These are phyloP conservation scores for Acanthamoeba castellanii DNA, from an alignment of 208 protist species.

Conservation along the genomic window DNA sequence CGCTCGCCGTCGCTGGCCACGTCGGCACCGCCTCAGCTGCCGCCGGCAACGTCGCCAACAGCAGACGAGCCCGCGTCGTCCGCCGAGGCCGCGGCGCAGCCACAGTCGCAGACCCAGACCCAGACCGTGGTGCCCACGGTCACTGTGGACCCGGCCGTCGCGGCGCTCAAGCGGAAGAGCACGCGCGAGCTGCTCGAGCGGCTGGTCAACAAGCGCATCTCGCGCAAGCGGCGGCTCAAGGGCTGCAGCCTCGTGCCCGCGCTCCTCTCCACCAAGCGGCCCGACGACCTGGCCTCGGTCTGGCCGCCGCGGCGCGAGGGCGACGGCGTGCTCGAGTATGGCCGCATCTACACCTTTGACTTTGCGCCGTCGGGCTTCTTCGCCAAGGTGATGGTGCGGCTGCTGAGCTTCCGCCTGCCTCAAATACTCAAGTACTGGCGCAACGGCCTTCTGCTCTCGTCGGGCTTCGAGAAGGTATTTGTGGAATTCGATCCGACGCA, in stretches of 20 bases:
- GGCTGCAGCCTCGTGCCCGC: conserved; percentile 64
- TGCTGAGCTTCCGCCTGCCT: conserved; percentile 43
- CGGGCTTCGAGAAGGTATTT: conserved; percentile 45
- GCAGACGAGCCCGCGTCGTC: not conserved
- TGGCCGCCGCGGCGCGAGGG: conserved; percentile 10
- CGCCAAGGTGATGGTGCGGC: conserved; percentile 51
- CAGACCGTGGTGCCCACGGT: not conserved
- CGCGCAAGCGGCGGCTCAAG: not conserved
- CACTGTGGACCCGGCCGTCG: not conserved
- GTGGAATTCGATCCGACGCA: conserved; percentile 9
- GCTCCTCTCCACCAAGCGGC: conserved; percentile 26
- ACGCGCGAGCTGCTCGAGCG: conserved; percentile 13
- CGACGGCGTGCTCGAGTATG: conserved; percentile 48
- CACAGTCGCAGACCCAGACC: not conserved
- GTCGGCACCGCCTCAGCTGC: not conserved
- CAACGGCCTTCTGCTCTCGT: conserved; percentile 42
- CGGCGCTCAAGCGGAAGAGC: conserved; percentile 34
- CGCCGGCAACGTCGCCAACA: not conserved
- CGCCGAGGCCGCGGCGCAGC: not conserved
- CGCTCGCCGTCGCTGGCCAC: not conserved
- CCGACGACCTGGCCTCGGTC: not conserved
- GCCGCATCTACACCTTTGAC: conserved; percentile 18
- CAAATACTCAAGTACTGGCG: conserved; percentile 51
- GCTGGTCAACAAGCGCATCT: conserved; percentile 3
- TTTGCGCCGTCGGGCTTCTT: conserved; percentile 11